These are phyloP conservation scores for Gossypium ekmanianum DNA, from an alignment of 345 rosid species.

Conservation along the genomic window DNA sequence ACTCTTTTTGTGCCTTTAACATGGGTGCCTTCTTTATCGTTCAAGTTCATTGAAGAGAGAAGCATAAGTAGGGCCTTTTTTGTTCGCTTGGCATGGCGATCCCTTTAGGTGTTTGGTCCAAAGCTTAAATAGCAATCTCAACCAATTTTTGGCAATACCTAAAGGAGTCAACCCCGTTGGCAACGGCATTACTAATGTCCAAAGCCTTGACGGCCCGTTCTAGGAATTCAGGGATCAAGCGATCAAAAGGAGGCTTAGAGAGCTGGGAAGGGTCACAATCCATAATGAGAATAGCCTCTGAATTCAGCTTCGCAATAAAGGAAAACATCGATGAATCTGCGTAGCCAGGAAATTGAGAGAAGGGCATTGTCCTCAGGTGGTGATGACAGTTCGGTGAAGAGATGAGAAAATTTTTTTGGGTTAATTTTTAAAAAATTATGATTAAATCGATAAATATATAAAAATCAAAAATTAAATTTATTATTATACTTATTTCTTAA, in stretches of 20 bases:
- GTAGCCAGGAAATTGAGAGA: slow-evolving; percentile 75
- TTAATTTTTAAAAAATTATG: no score
- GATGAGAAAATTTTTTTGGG: slow-evolving; percentile 54
- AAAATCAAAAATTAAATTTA: no score
- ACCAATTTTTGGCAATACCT: slow-evolving; percentile 66
- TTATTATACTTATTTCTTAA: no score
- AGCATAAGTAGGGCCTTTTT: slow-evolving; percentile 59
- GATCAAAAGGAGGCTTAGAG: slow-evolving; percentile 28
- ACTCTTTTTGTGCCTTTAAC: slow-evolving; percentile 43
- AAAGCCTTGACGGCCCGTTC: slow-evolving; percentile 5
- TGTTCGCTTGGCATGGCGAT: slow-evolving; percentile 74
- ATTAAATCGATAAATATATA: no score
- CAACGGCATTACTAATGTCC: slow-evolving; percentile 72
- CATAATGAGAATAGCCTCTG: slow-evolving; percentile 67
- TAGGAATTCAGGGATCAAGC: not conserved
- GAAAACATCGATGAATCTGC: slow-evolving; percentile 76
- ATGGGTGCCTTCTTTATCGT: slow-evolving; percentile 50
- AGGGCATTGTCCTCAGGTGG: slow-evolving; percentile 30
- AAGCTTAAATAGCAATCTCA: slow-evolving; percentile 64
- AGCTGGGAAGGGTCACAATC: slow-evolving; percentile 69
- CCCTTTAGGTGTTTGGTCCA: slow-evolving; percentile 65
- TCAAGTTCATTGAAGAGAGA: slow-evolving; percentile 37
- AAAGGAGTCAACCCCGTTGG: slow-evolving; percentile 65
- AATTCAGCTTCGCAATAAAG: slow-evolving; percentile 95
- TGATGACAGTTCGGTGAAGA: slow-evolving; percentile 56